phyloP scores from a whole-genome alignment of 805 yeast species.

The Wickerhamiella spandovensis region DNA sequence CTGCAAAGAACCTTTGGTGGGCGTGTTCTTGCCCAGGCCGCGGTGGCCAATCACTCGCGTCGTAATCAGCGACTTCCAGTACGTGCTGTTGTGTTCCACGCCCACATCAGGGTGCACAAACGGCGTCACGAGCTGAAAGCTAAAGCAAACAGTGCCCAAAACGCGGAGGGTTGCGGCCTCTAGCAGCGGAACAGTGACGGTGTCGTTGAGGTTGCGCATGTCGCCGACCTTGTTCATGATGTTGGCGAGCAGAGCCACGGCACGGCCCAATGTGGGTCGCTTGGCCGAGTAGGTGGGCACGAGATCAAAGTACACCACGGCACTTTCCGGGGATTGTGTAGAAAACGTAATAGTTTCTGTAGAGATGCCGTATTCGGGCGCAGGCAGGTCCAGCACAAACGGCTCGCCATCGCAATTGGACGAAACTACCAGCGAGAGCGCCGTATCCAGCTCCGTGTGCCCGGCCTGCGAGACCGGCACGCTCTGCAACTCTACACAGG shows the following conservation, averaged over 20 bases:
- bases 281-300: constrained; percentile 60
- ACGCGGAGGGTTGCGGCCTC: constrained; percentile 59
- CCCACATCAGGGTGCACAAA: constrained; percentile 59
- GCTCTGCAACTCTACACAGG: constrained; percentile 48
- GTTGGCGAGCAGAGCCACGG: constrained; percentile 62
- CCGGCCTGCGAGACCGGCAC: constrained; percentile 67
- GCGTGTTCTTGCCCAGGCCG: constrained; percentile 80
- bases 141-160: constrained; percentile 67
- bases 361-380: constrained; percentile 55
- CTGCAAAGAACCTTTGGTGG: constrained; percentile 63
- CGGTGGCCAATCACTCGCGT: constrained; percentile 93
- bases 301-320: constrained; percentile 64
- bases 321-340: constrained; percentile 27
- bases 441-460: constrained; percentile 79
- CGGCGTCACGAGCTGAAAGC: constrained; percentile 55
- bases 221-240: constrained; percentile 21
- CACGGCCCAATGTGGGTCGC: constrained; percentile 59
- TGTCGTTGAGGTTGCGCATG: constrained; percentile 51
- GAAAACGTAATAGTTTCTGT: constrained; percentile 62
- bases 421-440: constrained; percentile 59
- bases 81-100: constrained; percentile 54
- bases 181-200: constrained; percentile 52
- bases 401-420: constrained; percentile 35
- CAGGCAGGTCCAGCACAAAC: constrained; percentile 63
- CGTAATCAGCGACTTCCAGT: constrained; percentile 81